These are phyloP conservation scores for Saccharomyces hybrid DNA, from an alignment of 1,139 yeast genomes.

Conservation along the genomic window DNA sequence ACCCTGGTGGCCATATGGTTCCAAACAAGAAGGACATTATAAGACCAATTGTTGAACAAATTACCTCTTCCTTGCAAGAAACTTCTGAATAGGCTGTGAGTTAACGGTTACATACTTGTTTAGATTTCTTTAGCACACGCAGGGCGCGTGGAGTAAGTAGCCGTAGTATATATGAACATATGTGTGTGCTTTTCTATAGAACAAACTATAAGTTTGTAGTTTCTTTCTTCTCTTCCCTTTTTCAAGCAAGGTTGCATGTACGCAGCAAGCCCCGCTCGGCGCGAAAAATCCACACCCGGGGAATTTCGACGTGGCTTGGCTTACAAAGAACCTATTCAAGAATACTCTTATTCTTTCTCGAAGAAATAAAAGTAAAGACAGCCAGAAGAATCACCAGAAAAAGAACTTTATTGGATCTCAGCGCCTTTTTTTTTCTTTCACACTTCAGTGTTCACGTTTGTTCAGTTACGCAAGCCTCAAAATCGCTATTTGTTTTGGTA, in stretches of 20 bases:
- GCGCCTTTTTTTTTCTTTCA: neutral
- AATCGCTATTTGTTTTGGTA: neutral
- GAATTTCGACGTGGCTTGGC: neutral
- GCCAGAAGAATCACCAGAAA: neutral
- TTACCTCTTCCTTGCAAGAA: conserved; percentile 20
- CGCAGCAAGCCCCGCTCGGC: neutral
- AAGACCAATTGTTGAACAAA: conserved; percentile 36
- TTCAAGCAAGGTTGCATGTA: too few relatives aligned
- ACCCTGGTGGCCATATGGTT: conserved; percentile 81
- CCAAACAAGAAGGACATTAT: conserved; percentile 60
- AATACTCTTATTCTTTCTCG: neutral
- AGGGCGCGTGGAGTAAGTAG: neutral
- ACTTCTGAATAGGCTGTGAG: neutral
- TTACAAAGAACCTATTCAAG: neutral
- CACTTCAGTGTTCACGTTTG: too few relatives aligned
- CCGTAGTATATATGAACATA: neutral
- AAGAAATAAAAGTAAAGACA: neutral
- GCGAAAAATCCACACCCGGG: neutral
- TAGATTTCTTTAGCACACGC: neutral
- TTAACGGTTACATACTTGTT: too few relatives aligned
- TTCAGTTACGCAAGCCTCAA: too few relatives aligned
- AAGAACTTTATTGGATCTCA: neutral
- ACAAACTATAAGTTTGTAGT: neutral
- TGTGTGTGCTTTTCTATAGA: neutral
- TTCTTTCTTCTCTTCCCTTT: neutral